Percentiles rank a stretch among this genome's conserved stretches.
These are phyloP conservation scores for Botrytis pseudocinerea DNA, from an alignment of 2,329 filamentous ascomycete species.

Conservation along the genomic window DNA sequence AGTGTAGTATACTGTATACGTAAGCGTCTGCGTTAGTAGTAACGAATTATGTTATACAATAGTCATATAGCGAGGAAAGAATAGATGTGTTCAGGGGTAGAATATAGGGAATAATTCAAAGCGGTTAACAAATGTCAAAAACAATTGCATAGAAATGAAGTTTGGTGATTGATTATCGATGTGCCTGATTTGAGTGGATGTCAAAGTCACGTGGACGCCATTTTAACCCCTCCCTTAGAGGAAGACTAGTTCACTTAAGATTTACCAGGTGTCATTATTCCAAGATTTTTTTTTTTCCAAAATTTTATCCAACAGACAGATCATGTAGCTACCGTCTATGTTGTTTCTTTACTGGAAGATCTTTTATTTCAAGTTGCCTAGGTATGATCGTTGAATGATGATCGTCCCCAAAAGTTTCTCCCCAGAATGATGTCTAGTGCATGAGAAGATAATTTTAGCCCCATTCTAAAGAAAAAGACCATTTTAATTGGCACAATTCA, in stretches of 20 bases:
- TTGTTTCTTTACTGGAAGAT: neutral
- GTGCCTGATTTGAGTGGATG: neutral
- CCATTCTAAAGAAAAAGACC: neutral
- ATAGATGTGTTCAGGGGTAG: neutral
- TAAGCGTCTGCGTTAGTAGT: neutral
- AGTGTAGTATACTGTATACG: neutral
- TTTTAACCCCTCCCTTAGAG: neutral
- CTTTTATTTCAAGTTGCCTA: neutral
- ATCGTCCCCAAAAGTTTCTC: neutral
- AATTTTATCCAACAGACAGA: neutral
- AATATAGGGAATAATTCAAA: neutral
- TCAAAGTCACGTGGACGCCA: neutral
- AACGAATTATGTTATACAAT: neutral
- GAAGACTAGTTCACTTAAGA: neutral
- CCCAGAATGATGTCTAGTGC: neutral
- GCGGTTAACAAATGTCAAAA: neutral
- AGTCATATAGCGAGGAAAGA: neutral
- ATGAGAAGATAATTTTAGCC: neutral
- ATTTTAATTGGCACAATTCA: neutral
- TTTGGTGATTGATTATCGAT: neutral
- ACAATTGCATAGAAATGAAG: fast-evolving
- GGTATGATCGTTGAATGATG: neutral
- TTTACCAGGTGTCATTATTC: neutral
- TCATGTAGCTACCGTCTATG: fast-evolving
- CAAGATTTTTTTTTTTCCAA: too few species aligned